Percentiles rank a stretch among this genome's conserved stretches.
Evolutionary conservation across 805 yeast genomes (phyloP).

Genomic region (Saccharomycopsis guyanensis): DNA sequence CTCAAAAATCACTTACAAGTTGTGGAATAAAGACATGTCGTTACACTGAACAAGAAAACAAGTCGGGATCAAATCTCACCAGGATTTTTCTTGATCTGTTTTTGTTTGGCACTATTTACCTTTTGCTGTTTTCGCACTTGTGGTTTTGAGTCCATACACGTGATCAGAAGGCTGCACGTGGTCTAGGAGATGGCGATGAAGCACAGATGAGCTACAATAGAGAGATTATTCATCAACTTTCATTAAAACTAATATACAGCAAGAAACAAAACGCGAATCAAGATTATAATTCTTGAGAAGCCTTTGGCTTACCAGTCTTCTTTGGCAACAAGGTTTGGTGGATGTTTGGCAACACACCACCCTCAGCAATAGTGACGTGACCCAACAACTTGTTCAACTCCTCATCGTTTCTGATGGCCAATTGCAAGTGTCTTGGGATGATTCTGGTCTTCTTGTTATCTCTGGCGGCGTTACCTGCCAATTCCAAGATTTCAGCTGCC

Average conservation of each 20-base stretch:
- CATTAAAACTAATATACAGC: not conserved
- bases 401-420: conserved; percentile 98
- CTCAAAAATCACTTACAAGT: conserved; percentile 23
- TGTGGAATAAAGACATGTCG: conserved; percentile 27
- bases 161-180: too few species aligned
- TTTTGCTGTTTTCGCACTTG: conserved; percentile 6
- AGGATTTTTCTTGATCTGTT: not conserved
- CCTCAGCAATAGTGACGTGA: conserved; percentile 95
- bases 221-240: not conserved
- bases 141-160: too few species aligned
- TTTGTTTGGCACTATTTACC: conserved; percentile 1
- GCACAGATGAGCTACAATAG: too few species aligned
- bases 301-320: conserved; percentile 55
- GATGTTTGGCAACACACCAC: conserved; percentile 98
- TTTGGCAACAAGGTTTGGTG: conserved; percentile 86
- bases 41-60: not conserved
- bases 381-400: conserved; percentile 90
- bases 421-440: conserved; percentile 96
- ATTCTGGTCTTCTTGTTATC: conserved; percentile 99
- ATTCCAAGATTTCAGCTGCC: conserved; percentile 96
- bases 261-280: not conserved
- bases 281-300: conserved; percentile 54
- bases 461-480: conserved; percentile 98
- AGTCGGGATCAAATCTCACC: not conserved
- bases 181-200: too few species aligned